Percentiles rank a stretch among this genome's conserved stretches.
phyloP scores from a whole-genome alignment of 2,329 filamentous ascomycete genomes.

The Blumeriella jaapii region DNA sequence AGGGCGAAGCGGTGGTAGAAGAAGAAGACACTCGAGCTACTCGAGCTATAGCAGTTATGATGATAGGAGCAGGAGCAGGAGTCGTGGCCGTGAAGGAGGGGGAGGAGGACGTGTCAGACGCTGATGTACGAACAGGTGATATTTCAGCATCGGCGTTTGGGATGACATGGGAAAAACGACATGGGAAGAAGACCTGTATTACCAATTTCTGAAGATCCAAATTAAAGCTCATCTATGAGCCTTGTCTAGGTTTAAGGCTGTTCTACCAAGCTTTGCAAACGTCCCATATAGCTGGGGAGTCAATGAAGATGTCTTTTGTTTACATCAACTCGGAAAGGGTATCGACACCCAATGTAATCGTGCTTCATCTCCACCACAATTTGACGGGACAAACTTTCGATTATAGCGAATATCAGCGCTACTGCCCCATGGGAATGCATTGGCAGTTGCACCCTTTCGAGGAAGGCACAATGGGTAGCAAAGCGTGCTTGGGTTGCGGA shows the following conservation, averaged over 20 bases:
- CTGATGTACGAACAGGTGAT: slow-evolving; percentile 9
- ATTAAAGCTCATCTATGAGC: slow-evolving; percentile 6
- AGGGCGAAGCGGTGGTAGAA: slow-evolving; percentile 25
- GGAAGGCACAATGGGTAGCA: too few species aligned
- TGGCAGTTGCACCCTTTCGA: too few species aligned
- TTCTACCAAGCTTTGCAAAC: not conserved
- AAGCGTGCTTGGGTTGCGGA: too few species aligned
- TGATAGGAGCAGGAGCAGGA: slow-evolving; percentile 31
- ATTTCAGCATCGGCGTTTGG: slow-evolving; percentile 22
- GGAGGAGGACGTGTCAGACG: slow-evolving; percentile 19
- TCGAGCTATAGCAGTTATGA: slow-evolving; percentile 48
- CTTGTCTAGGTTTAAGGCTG: too few species aligned
- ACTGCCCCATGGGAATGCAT: too few species aligned
- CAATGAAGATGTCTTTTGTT: too few species aligned
- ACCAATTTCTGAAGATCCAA: slow-evolving; percentile 9
- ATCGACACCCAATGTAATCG: too few species aligned
- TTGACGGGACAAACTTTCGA: too few species aligned
- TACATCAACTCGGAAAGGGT: too few species aligned
- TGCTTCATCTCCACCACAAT: too few species aligned
- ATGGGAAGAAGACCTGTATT: too few species aligned
- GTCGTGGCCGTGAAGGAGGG: slow-evolving; percentile 24
- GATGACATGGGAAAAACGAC: slow-evolving; percentile 8
- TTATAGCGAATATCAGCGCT: too few species aligned
- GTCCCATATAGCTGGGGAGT: not conserved
- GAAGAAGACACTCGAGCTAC: slow-evolving; percentile 49